Percentiles rank a stretch among this genome's conserved stretches.
These are phyloP conservation scores for Coemansia pectinata DNA, from an alignment of 192 early-diverging fungal genomes.

Conservation along the genomic window DNA sequence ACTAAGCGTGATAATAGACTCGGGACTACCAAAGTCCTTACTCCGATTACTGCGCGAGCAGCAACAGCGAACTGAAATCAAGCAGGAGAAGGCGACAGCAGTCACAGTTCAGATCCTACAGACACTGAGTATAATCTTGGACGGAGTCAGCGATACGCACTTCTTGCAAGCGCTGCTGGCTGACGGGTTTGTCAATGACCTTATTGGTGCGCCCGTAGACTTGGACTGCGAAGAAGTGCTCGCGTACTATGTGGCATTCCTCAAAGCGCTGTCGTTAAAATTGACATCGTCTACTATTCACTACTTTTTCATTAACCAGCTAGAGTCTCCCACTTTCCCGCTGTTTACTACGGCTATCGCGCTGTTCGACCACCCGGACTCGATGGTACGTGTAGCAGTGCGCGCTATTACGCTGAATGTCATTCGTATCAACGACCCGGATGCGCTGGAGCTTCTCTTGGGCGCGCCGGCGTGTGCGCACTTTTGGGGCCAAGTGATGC, in stretches of 20 bases:
- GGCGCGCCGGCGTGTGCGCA: slow-evolving; percentile 23
- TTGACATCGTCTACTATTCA: slow-evolving; percentile 63
- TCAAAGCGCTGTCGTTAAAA: slow-evolving; percentile 69
- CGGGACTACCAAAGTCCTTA: slow-evolving; percentile 34
- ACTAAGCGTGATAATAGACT: slow-evolving; percentile 36
- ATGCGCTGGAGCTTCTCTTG: slow-evolving; percentile 38
- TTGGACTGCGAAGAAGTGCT: slow-evolving; percentile 68
- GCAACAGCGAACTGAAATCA: not conserved
- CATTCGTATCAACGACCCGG: slow-evolving; percentile 48
- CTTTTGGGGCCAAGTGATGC: slow-evolving; percentile 48
- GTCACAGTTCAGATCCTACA: slow-evolving; percentile 52
- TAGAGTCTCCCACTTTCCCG: slow-evolving; percentile 46
- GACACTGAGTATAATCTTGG: slow-evolving; percentile 57
- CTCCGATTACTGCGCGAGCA: slow-evolving; percentile 25
- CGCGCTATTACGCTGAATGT: slow-evolving; percentile 67
- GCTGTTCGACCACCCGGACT: slow-evolving; percentile 68
- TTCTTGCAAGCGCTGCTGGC: slow-evolving; percentile 64
- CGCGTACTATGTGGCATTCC: slow-evolving; percentile 67
- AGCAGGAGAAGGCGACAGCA: slow-evolving; percentile 6
- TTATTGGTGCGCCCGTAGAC: slow-evolving; percentile 60
- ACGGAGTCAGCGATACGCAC: slow-evolving; percentile 38
- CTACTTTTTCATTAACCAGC: slow-evolving; percentile 62
- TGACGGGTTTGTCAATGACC: slow-evolving; percentile 73
- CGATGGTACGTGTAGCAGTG: slow-evolving; percentile 71
- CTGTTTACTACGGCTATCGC: slow-evolving; percentile 66